Percentiles rank a stretch among this genome's conserved stretches.
Conservation (phyloP, 208 protist genomes). For the Trichomonas gallinae region DNA sequence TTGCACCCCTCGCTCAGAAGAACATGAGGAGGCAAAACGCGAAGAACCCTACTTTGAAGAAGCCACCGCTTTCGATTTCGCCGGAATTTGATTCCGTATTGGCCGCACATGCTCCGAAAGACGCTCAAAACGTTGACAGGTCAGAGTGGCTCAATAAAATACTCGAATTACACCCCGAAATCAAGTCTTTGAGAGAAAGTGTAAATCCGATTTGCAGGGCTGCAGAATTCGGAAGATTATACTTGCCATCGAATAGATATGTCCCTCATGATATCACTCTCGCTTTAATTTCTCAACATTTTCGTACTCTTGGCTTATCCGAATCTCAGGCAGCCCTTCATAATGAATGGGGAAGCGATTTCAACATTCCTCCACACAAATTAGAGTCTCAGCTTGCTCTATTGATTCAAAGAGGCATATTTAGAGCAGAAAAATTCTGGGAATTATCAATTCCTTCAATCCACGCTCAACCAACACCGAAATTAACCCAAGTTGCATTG, state of each 20-base stretch:
- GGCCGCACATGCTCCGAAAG: neutral
- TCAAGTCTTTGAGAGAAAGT: neutral
- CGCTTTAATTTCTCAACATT: conserved; percentile 12
- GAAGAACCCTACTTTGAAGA: neutral
- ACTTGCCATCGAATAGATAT: neutral
- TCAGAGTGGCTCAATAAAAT: neutral
- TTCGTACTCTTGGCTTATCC: neutral
- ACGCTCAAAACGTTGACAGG: neutral
- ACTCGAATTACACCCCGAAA: neutral
- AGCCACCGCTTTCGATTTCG: conserved; percentile 10
- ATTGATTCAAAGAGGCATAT: neutral
- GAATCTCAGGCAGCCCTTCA: neutral
- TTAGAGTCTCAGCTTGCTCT: neutral
- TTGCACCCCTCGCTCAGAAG: neutral
- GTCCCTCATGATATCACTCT: neutral
- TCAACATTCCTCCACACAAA: conserved; percentile 10
- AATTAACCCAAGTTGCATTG: neutral
- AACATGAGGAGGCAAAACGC: neutral
- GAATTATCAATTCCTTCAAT: conserved; percentile 10
- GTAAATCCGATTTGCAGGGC: neutral
- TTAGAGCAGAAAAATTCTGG: conserved; percentile 6
- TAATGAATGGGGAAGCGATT: neutral
- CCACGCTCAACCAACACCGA: neutral
- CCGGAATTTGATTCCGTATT: neutral
- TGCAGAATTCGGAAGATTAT: neutral